phyloP scores from a whole-genome alignment of 768 basidiomycete species.

The Lentinus brumalis region DNA sequence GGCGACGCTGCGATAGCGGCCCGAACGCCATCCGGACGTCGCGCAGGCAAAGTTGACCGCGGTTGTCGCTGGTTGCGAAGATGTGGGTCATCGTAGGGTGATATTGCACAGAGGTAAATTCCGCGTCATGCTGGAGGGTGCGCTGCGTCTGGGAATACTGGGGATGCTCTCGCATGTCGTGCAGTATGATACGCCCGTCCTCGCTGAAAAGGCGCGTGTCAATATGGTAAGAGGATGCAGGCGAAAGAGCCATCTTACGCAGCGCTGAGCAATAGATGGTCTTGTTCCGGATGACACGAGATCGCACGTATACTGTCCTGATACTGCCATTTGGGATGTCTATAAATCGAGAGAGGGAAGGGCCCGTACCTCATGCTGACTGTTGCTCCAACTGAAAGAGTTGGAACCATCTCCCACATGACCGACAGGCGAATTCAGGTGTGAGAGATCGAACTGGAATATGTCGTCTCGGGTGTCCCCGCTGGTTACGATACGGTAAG shows the following conservation, averaged over 20 bases:
- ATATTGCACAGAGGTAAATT: slow-evolving; percentile 65
- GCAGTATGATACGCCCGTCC: slow-evolving; percentile 65
- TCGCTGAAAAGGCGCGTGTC: slow-evolving; percentile 48
- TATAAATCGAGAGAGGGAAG: neutral
- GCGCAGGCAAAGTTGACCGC: slow-evolving; percentile 63
- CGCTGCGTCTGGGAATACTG: slow-evolving; percentile 44
- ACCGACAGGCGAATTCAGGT: neutral
- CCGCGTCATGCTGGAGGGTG: slow-evolving; percentile 51
- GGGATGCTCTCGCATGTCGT: slow-evolving; percentile 53
- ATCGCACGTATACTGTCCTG: slow-evolving; percentile 70
- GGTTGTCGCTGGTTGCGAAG: slow-evolving; percentile 64
- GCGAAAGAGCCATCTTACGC: slow-evolving; percentile 44
- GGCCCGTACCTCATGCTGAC: slow-evolving; percentile 26
- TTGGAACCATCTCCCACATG: neutral
- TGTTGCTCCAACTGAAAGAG: slow-evolving; percentile 10
- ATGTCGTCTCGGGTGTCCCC: slow-evolving; percentile 28
- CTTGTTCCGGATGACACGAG: slow-evolving; percentile 65
- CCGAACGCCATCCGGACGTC: slow-evolving; percentile 79
- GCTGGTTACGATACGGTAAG: slow-evolving; percentile 18
- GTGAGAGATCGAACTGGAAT: slow-evolving; percentile 26
- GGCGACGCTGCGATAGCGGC: slow-evolving; percentile 42
- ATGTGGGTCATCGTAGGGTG: slow-evolving; percentile 71
- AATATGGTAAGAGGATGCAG: neutral
- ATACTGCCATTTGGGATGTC: neutral
- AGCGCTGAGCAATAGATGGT: slow-evolving; percentile 70